These are phyloP conservation scores for Myxozyma neotropica DNA, from an alignment of 805 yeast species.

Conservation along the genomic window DNA sequence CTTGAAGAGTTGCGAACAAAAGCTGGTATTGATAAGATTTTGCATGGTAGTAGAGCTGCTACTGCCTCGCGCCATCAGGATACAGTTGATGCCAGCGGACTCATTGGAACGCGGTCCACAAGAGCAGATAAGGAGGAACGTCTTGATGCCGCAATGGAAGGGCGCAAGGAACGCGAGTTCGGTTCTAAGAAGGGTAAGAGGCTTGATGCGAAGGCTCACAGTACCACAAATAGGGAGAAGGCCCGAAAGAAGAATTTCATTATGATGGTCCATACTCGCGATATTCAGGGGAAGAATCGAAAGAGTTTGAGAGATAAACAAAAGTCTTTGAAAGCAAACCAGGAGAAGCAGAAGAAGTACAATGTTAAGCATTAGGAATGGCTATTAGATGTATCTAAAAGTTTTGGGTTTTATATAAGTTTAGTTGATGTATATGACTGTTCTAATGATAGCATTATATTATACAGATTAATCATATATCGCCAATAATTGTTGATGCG, in stretches of 20 bases:
- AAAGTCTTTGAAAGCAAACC: slow-evolving; percentile 80
- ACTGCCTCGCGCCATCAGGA: slow-evolving; percentile 65
- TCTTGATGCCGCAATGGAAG: slow-evolving; percentile 82
- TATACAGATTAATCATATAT: no score
- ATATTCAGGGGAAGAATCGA: slow-evolving; percentile 92
- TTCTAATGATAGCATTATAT: no score
- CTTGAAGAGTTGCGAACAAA: slow-evolving; percentile 81
- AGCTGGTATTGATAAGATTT: slow-evolving; percentile 80
- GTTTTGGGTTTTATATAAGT: not conserved
- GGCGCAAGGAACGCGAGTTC: slow-evolving; percentile 89
- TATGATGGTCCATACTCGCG: slow-evolving; percentile 95
- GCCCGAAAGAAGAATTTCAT: slow-evolving; percentile 98
- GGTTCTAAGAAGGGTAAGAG: slow-evolving; percentile 85
- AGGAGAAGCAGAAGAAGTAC: slow-evolving; percentile 80
- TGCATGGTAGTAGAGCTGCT: slow-evolving; percentile 54
- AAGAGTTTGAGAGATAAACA: slow-evolving; percentile 90
- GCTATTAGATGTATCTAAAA: not conserved
- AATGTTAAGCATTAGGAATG: slow-evolving; percentile 13
- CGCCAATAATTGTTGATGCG: no score
- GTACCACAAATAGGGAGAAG: slow-evolving; percentile 94
- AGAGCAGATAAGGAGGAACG: slow-evolving; percentile 90
- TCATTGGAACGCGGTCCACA: slow-evolving; percentile 76
- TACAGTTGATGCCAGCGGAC: slow-evolving; percentile 72
- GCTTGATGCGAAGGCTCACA: slow-evolving; percentile 65
- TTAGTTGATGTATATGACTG: not conserved